Evolutionary conservation across 352 stramenopile species (phyloP), one percentile per base, ranked within the genome.

Genomic region (Globisporangium rhizosaccharum): DNA sequence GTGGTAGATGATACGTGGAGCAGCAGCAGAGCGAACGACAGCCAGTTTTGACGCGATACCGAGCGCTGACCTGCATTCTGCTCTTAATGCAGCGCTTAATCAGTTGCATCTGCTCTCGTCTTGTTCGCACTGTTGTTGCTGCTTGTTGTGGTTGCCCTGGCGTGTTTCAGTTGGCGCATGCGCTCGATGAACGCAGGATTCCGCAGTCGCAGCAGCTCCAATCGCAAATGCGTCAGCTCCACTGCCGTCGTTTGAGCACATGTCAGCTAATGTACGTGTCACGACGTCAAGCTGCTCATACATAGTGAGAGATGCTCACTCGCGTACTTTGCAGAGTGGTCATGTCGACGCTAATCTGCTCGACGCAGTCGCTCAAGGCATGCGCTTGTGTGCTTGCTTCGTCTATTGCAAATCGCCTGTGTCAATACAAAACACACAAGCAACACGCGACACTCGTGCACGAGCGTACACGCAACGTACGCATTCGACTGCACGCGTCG

Each of bases 1-100:
- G n/a, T 88, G 78, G 81, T 90, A 78, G 61, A 23, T 12, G 14
- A 11, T 14, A 14, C 9, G 20, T 12, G 33, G 1, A 9, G 33
- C 33, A 39, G 9, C 9, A 33, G 28, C 6, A 3, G 28, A 33
- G 2, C 6, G 28, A 33, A 6, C 33, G 33, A 39, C 33, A 10
- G 33, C 7, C 33, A 39, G 33, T 39, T 10, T 39, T 39, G 33
- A 39, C 9, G 14, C 25, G n/a, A 57, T 26, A 1, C 10, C 0
- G n/a, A 23, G 20, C 9, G 28, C 28, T 33, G 28, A 2, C 28
- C 28, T 57, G 37, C 15, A 12, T 8, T 39, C 33, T 10, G 33
- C 8, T 10, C 33, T 39, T 12, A 39, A 39, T 39, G 33, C 33
- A 39, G 25, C 20, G 52, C 14, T 17, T 11, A 12, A 37, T 52